A percentile compares a stretch with the other conserved stretches of the same genome.
Conservation (phyloP, 148 eudicot genomes). For the Chenopodium suecicum region DNA sequence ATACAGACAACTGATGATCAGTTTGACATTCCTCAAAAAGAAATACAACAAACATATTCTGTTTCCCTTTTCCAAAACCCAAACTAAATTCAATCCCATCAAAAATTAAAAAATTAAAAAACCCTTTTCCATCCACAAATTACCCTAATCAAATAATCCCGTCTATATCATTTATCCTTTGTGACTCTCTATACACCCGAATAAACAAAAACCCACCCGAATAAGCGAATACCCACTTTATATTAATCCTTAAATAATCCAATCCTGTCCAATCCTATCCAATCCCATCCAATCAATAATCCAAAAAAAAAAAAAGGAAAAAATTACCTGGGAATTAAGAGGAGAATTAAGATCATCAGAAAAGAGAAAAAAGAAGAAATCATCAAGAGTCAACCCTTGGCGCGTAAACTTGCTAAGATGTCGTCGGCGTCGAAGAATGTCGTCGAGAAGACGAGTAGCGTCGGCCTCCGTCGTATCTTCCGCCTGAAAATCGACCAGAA, state of each 20-base stretch:
- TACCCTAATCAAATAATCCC: no score
- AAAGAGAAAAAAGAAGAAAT: constrained; percentile 66
- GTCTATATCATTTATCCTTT: no score
- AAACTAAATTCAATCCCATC: background rate
- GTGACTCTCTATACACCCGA: no score
- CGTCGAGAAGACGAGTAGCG: constrained; percentile 32
- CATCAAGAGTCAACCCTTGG: constrained; percentile 50
- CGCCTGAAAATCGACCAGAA: constrained; percentile 60
- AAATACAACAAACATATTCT: background rate
- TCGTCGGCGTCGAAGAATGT: constrained; percentile 36
- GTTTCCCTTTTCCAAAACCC: background rate
- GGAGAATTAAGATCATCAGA: constrained; percentile 68
- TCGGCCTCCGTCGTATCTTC: constrained; percentile 45
- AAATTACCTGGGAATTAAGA: constrained; percentile 47
- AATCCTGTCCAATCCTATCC: no score
- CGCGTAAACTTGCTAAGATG: constrained; percentile 31
- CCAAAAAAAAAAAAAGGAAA: background rate
- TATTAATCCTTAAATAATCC: no score
- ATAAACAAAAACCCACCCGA: background rate
- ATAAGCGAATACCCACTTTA: no score
- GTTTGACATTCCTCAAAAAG: background rate
- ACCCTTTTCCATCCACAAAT: background rate
- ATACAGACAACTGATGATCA: background rate
- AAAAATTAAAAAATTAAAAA: background rate
- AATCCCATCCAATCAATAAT: no score